Conservation (phyloP, 139 green algal genomes). For the Nannochloris sp. region DNA sequence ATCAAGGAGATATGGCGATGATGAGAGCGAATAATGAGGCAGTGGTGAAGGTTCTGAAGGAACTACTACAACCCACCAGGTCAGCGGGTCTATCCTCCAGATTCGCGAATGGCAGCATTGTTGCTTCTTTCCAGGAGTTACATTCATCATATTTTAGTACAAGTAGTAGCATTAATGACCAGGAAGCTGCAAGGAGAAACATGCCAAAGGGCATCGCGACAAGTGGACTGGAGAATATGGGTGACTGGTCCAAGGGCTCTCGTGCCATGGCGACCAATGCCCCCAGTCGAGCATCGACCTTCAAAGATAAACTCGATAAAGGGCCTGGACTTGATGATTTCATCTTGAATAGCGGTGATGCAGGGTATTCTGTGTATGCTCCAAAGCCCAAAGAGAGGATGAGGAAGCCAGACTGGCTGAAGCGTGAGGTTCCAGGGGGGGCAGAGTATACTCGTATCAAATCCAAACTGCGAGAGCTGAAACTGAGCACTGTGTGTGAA, state of each 20-base stretch:
- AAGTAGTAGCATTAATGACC: no score
- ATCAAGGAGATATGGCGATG: no score
- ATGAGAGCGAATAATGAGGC: no score
- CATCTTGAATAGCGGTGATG: slow-evolving; percentile 29
- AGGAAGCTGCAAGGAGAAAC: no score
- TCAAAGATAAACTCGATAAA: background rate
- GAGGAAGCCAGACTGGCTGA: slow-evolving; percentile 98
- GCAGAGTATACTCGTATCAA: slow-evolving; percentile 81
- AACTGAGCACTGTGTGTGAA: slow-evolving; percentile 84
- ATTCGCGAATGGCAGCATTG: background rate
- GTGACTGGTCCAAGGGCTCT: no score
- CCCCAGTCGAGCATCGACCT: background rate
- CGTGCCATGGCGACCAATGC: no score
- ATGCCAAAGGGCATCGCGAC: no score
- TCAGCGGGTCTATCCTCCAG: slow-evolving; percentile 5
- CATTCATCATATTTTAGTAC: no score
- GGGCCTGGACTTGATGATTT: slow-evolving; percentile 70
- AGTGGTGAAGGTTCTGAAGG: background rate
- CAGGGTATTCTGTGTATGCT: slow-evolving; percentile 66
- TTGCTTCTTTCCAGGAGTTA: no score
- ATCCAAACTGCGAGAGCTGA: slow-evolving; percentile 83
- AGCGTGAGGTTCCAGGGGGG: slow-evolving; percentile 76
- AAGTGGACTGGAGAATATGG: no score
- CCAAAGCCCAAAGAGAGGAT: slow-evolving; percentile 69
- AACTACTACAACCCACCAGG: slow-evolving; percentile 4